Base-by-base conservation (phyloP, 805 yeast species). In the Schwanniomyces occidentalis region DNA sequence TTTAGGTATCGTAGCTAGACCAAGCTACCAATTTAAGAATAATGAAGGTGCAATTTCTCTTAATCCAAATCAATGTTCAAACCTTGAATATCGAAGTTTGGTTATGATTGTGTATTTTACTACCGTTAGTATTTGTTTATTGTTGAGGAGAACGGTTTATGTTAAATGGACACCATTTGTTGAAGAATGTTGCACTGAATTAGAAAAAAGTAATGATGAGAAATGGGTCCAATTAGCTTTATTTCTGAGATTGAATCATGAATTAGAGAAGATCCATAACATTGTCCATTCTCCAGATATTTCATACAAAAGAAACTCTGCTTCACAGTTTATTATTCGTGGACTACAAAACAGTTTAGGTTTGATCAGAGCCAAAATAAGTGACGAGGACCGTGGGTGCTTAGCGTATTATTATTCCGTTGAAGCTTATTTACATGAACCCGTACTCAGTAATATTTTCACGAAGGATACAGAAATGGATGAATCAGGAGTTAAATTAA, bases 341-440 rank as follows among this genome's bases (percentile, higher is more conserved):
- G 82, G 77, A 38, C 67, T 83, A 30, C 80, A 77, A 44, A 52
- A 53, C 19, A 66, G 69, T 33, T 59, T 85, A 34, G 57, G 62
- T 22, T 37, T 44, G 1, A 46, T 79, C 12, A 71, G 63, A 42
- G 47, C 47, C 10, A 52, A 61, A 28, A 69, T 80, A 19, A 50
- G 59, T 2, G 40, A 51, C 4, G 57, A 60, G 14, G 67, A 73
- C 22, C 68, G 66, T 38, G 63, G 68, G 24, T 50, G 69, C 25
- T 54, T 73, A 54, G 67, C 82, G 3, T 80, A 71, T 53, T 75
- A 66, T 48, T 76, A 73, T 48, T 75, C 85, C 1, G 80, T 80
- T 16, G 82, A 80, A 49, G 86, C 86, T 0, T 80, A 77, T 51
- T 56, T 82, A 10, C 76, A 78, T 48, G 86, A 82, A 51, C 85